Conservation (phyloP, 2,329 filamentous ascomycete species). For the Neonectria faginata region DNA sequence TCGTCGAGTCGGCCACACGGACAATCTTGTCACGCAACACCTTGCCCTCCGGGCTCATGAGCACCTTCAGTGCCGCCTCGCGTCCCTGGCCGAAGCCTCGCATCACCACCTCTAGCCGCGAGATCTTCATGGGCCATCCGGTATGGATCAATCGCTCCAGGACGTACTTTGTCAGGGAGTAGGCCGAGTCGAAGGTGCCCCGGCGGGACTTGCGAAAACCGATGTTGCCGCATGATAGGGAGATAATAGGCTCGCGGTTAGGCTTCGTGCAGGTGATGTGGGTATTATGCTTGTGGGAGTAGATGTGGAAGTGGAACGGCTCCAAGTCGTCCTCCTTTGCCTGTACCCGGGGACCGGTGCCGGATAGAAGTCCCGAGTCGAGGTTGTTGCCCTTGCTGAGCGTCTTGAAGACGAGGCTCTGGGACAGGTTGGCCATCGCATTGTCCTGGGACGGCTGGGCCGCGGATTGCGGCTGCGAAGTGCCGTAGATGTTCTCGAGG, state of each 20-base stretch:
- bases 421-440: constrained; percentile 51
- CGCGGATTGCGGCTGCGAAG: constrained; percentile 33
- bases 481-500: constrained; percentile 52
- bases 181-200: constrained; percentile 89
- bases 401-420: constrained; percentile 55
- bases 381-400: constrained; percentile 50
- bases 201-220: constrained; percentile 89
- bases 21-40: constrained; percentile 79
- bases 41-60: constrained; percentile 87
- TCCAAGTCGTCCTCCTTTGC: constrained; percentile 58
- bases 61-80: constrained; percentile 89
- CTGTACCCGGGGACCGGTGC: constrained; percentile 37
- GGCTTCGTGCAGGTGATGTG: constrained; percentile 91
- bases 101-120: constrained; percentile 81
- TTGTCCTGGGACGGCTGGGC: constrained; percentile 40
- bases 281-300: constrained; percentile 91
- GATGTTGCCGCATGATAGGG: constrained; percentile 84
- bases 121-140: constrained; percentile 80
- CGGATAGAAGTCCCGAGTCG: constrained; percentile 50
- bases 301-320: constrained; percentile 89
- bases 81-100: constrained; percentile 88
- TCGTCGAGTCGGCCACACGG: constrained; percentile 86
- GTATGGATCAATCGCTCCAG: constrained; percentile 87
- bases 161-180: constrained; percentile 87
- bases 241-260: constrained; percentile 81